phyloP scores from a whole-genome alignment of 2,329 filamentous ascomycete species.

The Shiraia bambusicola region DNA sequence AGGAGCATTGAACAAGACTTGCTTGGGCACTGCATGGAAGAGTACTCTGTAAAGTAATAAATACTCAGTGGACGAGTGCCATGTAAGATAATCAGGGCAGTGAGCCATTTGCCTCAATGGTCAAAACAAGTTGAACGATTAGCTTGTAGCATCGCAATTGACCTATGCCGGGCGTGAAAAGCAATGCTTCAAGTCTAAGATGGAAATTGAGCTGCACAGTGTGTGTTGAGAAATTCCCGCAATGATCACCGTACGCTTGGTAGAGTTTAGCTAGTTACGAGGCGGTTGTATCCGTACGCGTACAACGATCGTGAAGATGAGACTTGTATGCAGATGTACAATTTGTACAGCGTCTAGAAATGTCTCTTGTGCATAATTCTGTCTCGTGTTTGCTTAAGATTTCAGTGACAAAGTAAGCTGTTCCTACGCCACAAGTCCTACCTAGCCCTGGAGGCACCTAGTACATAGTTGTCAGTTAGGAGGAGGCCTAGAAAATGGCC shows the following conservation, averaged over 20 bases:
- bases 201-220: too few species aligned
- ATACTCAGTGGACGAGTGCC: not conserved
- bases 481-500: slow-evolving; percentile 4
- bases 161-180: not conserved
- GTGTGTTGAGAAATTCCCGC: not conserved
- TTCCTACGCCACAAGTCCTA: slow-evolving; percentile 10
- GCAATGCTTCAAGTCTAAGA: too few species aligned
- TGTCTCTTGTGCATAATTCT: not conserved
- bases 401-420: not conserved
- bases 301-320: not conserved
- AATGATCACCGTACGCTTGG: slow-evolving; percentile 2
- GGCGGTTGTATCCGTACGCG: slow-evolving; percentile 4
- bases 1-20: too few species aligned
- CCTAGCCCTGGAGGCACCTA: too few species aligned
- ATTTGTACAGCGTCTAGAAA: too few species aligned
- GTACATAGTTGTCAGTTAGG: too few species aligned
- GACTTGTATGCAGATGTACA: too few species aligned
- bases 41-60: not conserved
- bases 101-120: not conserved
- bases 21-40: too few species aligned
- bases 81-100: not conserved
- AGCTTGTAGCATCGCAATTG: not conserved
- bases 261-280: not conserved
- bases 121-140: not conserved
- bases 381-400: not conserved